Conservation (phyloP, 2,329 filamentous ascomycete genomes). For the Scedosporium boydii region DNA sequence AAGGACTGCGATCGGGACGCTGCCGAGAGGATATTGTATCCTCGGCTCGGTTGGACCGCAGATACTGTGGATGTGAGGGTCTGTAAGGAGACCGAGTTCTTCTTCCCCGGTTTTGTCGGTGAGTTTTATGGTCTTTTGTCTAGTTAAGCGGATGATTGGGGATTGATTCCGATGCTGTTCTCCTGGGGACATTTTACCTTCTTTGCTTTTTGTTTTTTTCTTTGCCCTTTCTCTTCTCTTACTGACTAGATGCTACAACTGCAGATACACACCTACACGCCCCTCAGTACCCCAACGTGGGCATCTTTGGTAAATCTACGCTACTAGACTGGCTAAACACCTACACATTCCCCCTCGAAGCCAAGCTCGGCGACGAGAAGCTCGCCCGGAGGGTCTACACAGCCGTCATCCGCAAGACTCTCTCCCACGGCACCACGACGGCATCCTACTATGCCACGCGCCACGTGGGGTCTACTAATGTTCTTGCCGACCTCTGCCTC, state of each 20-base stretch:
- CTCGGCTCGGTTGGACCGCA: slow-evolving; percentile 34
- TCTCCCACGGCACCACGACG: slow-evolving; percentile 86
- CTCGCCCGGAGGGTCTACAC: slow-evolving; percentile 66
- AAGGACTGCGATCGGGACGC: slow-evolving; percentile 20
- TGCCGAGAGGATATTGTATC: slow-evolving; percentile 23
- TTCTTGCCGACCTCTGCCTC: slow-evolving; percentile 79
- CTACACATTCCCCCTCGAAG: slow-evolving; percentile 92
- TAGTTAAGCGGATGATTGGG: not conserved
- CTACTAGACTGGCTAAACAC: slow-evolving; percentile 87
- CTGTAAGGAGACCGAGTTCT: slow-evolving; percentile 51
- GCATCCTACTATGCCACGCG: slow-evolving; percentile 93
- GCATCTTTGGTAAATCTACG: slow-evolving; percentile 88
- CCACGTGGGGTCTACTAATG: slow-evolving; percentile 79
- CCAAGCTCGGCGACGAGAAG: slow-evolving; percentile 54
- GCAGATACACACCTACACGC: slow-evolving; percentile 95
- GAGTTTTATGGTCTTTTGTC: slow-evolving; percentile 15
- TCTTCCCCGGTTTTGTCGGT: slow-evolving; percentile 79
- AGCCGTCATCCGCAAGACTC: slow-evolving; percentile 67
- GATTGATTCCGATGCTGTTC: too few relatives aligned
- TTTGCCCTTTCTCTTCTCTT: not conserved
- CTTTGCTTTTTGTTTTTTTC: not conserved
- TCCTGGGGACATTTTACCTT: not conserved
- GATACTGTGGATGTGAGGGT: slow-evolving; percentile 27
- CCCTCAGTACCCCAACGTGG: slow-evolving; percentile 86
- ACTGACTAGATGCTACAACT: slow-evolving; percentile 12